These are phyloP conservation scores for Fennellomyces sp. DNA, from an alignment of 371 early-diverging fungal species.

Conservation along the genomic window DNA sequence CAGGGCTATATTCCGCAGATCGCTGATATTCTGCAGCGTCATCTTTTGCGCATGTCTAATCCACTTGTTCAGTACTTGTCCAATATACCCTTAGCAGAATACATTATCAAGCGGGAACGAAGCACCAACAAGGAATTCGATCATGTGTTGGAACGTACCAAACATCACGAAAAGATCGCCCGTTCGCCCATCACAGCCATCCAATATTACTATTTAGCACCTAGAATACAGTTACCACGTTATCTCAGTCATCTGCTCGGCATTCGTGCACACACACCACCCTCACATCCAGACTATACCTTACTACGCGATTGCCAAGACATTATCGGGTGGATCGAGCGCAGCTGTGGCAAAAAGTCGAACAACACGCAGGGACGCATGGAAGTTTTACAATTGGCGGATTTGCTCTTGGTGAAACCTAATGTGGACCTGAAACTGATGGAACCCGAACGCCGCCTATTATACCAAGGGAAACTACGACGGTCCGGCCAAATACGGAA, in stretches of 20 bases:
- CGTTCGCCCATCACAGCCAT: conserved; percentile 28
- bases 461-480: conserved; percentile 74
- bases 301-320: conserved; percentile 67
- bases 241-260: conserved; percentile 77
- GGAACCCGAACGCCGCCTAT: conserved; percentile 63
- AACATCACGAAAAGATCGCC: not conserved
- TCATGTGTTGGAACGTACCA: conserved; percentile 15
- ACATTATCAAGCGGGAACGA: conserved; percentile 58
- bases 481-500: conserved; percentile 57
- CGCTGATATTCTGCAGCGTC: conserved; percentile 9
- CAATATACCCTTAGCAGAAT: conserved; percentile 73
- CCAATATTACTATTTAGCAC: conserved; percentile 35
- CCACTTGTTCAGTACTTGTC: conserved; percentile 80
- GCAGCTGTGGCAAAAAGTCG: conserved; percentile 20
- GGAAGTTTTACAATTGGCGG: conserved; percentile 27
- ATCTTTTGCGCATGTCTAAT: conserved; percentile 63
- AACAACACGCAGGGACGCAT: conserved; percentile 5
- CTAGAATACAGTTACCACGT: conserved; percentile 78
- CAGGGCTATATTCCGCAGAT: not conserved
- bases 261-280: conserved; percentile 74
- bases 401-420: conserved; percentile 21
- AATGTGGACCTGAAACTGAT: conserved; percentile 62
- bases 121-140: conserved; percentile 53
- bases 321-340: conserved; percentile 19
- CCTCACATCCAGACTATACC: conserved; percentile 73